phyloP scores from a whole-genome alignment of 2,329 filamentous ascomycete species.

The Talaromyces sp. region DNA sequence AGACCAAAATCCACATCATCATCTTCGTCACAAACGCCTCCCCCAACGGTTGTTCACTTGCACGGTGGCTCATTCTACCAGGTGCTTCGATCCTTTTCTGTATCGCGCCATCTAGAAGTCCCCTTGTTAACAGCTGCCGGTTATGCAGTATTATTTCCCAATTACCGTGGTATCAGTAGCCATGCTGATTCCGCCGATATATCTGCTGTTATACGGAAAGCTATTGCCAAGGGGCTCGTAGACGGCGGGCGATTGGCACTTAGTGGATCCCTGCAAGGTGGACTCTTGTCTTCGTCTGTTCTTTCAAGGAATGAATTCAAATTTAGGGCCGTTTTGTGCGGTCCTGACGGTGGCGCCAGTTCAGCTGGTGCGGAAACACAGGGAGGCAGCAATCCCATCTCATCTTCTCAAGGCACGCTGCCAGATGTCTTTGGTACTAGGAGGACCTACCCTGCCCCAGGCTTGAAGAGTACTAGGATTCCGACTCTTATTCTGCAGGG shows the following conservation, averaged over 20 bases:
- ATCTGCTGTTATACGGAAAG: not conserved
- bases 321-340: not conserved
- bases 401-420: not conserved
- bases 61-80: not conserved
- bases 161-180: not conserved
- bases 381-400: not conserved
- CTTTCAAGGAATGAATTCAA: not conserved
- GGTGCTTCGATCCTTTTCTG: not conserved
- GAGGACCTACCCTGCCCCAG: not conserved
- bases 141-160: not conserved
- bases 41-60: not conserved
- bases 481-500: not conserved
- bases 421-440: not conserved
- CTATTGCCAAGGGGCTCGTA: not conserved
- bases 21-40: not conserved
- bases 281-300: not conserved
- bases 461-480: not conserved
- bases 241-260: not conserved
- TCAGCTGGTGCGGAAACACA: not conserved
- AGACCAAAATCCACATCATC: not conserved
- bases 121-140: not conserved
- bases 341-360: not conserved
- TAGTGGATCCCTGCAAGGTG: not conserved
- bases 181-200: constrained; percentile 1
- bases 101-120: not conserved